Conservation (phyloP, 2,329 filamentous ascomycete genomes). For the Madurella mycetomatis region DNA sequence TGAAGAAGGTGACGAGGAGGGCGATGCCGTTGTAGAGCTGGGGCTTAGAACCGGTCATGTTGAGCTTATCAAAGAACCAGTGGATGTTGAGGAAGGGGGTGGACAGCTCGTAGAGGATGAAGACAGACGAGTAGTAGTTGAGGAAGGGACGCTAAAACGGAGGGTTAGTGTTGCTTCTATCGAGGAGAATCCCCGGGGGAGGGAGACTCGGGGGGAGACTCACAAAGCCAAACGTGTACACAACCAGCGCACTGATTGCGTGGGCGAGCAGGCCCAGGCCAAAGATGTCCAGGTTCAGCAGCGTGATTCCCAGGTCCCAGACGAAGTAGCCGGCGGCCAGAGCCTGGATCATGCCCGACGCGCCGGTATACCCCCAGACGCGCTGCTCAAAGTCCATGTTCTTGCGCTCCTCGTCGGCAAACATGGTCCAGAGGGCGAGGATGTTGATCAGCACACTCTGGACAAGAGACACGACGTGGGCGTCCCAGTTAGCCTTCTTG, state of each 20-base stretch:
- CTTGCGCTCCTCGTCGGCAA: slow-evolving; percentile 61
- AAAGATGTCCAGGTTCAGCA: slow-evolving; percentile 65
- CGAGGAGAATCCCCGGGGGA: too few relatives aligned
- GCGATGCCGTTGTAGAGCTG: slow-evolving; percentile 75
- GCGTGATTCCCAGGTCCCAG: slow-evolving; percentile 72
- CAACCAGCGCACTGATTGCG: slow-evolving; percentile 66
- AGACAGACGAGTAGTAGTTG: slow-evolving; percentile 75
- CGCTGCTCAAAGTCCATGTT: slow-evolving; percentile 63
- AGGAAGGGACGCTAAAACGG: slow-evolving; percentile 66
- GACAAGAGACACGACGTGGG: slow-evolving; percentile 78
- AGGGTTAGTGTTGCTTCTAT: neutral
- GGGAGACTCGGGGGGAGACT: slow-evolving; percentile 34
- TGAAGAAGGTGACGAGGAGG: slow-evolving; percentile 71
- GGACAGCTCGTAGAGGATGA: slow-evolving; percentile 84
- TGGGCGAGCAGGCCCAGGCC: slow-evolving; percentile 74
- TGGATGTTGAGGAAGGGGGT: slow-evolving; percentile 83
- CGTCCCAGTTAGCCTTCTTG: slow-evolving; percentile 76
- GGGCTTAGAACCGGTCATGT: slow-evolving; percentile 67
- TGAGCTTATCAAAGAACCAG: slow-evolving; percentile 87
- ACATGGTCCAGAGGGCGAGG: slow-evolving; percentile 71
- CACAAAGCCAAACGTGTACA: slow-evolving; percentile 77
- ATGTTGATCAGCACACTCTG: slow-evolving; percentile 69
- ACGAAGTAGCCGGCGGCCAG: slow-evolving; percentile 78
- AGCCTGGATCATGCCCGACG: slow-evolving; percentile 67
- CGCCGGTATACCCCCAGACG: slow-evolving; percentile 74